Percentiles rank a stretch among this genome's conserved stretches.
phyloP scores from a whole-genome alignment of 202 grass and related monocot genomes.

The Eragrostis tef region DNA sequence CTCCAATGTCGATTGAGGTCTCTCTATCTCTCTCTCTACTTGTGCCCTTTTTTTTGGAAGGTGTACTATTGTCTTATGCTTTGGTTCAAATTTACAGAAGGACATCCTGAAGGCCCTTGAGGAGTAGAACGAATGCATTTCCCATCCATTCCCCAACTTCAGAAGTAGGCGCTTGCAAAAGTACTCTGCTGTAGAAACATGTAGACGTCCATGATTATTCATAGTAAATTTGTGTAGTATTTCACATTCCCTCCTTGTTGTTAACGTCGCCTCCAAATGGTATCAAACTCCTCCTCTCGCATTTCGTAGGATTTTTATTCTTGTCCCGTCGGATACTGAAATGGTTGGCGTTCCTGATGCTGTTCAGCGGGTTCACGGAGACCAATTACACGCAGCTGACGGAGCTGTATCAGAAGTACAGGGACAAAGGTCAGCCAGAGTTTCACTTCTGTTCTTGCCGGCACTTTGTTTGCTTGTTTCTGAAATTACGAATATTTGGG shows the following conservation, averaged over 20 bases:
- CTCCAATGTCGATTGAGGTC: constrained; percentile 77
- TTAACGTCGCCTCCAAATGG: constrained; percentile 98
- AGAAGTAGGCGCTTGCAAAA: constrained; percentile 24
- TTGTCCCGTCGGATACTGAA: constrained; percentile 5
- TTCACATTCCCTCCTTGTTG: constrained; percentile 90
- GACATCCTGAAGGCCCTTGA: constrained; percentile 69
- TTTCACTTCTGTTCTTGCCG: constrained; percentile 5
- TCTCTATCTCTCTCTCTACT: not conserved
- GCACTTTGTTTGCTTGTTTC: constrained; percentile 21
- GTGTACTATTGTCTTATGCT: constrained; percentile 1
- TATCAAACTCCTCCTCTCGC: constrained; percentile 31
- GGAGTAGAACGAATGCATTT: constrained; percentile 16
- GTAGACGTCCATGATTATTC: not conserved
- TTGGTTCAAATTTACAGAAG: constrained; percentile 57
- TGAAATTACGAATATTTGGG: not conserved
- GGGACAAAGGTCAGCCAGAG: constrained; percentile 65
- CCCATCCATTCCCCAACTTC: constrained; percentile 22
- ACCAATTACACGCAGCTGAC: constrained; percentile 87
- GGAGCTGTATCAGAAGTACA: constrained; percentile 88
- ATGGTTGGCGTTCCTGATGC: constrained; percentile 31
- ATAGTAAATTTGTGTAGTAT: constrained; percentile 33
- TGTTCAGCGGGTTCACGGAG: constrained; percentile 82
- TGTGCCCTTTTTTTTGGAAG: not conserved
- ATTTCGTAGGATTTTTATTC: not conserved
- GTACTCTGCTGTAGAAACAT: not conserved